phyloP scores from a whole-genome alignment of 495 filamentous ascomycete genomes.

The Penicillium fimorum region DNA sequence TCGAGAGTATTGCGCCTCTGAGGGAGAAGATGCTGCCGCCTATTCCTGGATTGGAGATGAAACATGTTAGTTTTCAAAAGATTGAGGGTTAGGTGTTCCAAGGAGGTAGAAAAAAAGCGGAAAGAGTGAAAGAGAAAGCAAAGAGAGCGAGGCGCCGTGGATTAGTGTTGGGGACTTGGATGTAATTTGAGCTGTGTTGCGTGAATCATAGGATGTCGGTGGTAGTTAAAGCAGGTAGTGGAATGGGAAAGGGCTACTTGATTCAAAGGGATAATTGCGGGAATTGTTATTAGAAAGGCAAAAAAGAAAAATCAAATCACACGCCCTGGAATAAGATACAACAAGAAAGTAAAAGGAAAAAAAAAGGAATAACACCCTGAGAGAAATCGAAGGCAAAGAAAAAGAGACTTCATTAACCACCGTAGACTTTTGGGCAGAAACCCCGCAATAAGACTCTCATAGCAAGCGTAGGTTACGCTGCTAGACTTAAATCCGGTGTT shows the following conservation, averaged over 20 bases:
- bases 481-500: slow-evolving; percentile 62
- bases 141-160: background rate
- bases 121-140: background rate
- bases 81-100: slow-evolving; percentile 16
- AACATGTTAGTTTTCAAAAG: slow-evolving; percentile 42
- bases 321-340: slow-evolving; percentile 47
- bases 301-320: slow-evolving; percentile 16
- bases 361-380: slow-evolving; percentile 24
- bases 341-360: slow-evolving; percentile 29
- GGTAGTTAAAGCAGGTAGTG: slow-evolving; percentile 9
- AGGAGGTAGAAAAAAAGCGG: background rate
- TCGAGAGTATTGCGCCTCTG: slow-evolving; percentile 36
- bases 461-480: slow-evolving; percentile 12
- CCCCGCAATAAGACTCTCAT: slow-evolving; percentile 14
- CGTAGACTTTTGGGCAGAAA: slow-evolving; percentile 31
- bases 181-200: slow-evolving; percentile 6
- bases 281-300: slow-evolving; percentile 28
- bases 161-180: background rate
- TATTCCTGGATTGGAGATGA: slow-evolving; percentile 41
- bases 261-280: slow-evolving; percentile 17
- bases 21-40: slow-evolving; percentile 36
- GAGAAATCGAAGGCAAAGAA: slow-evolving; percentile 19
- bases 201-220: slow-evolving; percentile 4
- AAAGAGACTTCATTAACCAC: slow-evolving; percentile 36
- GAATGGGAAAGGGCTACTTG: slow-evolving; percentile 17